Evolutionary conservation across 805 yeast species (phyloP).

Genomic region (Ogataea populi-albae): DNA sequence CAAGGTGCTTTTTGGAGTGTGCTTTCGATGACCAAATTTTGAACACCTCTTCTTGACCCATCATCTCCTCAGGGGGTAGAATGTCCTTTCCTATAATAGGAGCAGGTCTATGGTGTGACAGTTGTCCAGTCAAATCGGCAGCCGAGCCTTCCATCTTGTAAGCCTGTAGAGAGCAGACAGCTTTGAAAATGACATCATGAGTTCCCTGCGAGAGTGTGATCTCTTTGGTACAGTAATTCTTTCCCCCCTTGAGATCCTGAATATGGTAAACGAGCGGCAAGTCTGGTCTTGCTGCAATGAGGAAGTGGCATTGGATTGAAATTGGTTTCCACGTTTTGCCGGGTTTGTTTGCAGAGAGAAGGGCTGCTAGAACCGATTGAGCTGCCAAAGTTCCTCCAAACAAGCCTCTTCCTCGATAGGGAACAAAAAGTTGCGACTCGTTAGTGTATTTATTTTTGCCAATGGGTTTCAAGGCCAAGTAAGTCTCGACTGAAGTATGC

Average conservation of each 20-base stretch:
- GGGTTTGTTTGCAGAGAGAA: conserved; percentile 43
- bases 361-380: conserved; percentile 60
- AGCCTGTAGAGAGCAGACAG: conserved; percentile 47
- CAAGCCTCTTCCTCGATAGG: conserved; percentile 58
- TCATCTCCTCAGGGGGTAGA: conserved; percentile 27
- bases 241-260: conserved; percentile 48
- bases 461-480: conserved; percentile 22
- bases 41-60: conserved; percentile 29
- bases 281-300: conserved; percentile 49
- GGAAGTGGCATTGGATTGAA: conserved; percentile 61
- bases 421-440: conserved; percentile 33
- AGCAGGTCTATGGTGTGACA: conserved; percentile 25
- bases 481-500: conserved; percentile 21
- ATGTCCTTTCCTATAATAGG: conserved; percentile 32
- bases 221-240: conserved; percentile 48
- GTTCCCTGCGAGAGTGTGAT: conserved; percentile 52
- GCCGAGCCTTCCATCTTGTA: conserved; percentile 32
- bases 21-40: conserved; percentile 27
- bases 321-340: conserved; percentile 46
- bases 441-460: conserved; percentile 24
- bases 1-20: conserved; percentile 20
- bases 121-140: conserved; percentile 28
- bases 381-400: conserved; percentile 72
- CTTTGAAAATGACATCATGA: conserved; percentile 47
- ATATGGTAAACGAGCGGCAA: conserved; percentile 54